Evolutionary conservation across 768 basidiomycete genomes (phyloP).

Genomic region (Rhodotorula sphaerocarpa): DNA sequence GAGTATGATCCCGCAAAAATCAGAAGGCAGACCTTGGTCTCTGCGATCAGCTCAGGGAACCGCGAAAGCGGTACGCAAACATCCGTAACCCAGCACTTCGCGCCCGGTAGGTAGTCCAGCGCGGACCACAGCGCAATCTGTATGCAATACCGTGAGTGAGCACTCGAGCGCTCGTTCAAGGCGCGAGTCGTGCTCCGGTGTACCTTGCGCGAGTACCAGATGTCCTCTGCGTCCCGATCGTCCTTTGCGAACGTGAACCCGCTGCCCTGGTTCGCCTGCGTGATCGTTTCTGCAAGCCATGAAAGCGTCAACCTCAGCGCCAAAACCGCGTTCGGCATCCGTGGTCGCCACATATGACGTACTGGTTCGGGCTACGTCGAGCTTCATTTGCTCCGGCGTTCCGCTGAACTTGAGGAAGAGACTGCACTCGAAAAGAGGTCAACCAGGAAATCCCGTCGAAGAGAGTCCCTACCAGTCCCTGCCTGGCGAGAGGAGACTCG

Average conservation of each 20-base stretch:
- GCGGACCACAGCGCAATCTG: slow-evolving; percentile 34
- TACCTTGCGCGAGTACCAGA: slow-evolving; percentile 52
- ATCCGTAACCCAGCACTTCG: slow-evolving; percentile 49
- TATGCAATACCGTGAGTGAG: background rate
- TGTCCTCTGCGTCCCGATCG: slow-evolving; percentile 76
- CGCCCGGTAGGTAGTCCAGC: slow-evolving; percentile 14
- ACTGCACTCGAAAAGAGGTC: slow-evolving; percentile 4
- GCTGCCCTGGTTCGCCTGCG: slow-evolving; percentile 61
- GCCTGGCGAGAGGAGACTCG: too few species aligned
- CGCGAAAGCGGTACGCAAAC: slow-evolving; percentile 33
- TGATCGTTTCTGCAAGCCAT: slow-evolving; percentile 46
- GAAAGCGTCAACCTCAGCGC: too few species aligned
- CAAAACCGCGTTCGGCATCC: too few species aligned
- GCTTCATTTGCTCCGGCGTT: slow-evolving; percentile 54
- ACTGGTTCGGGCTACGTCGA: slow-evolving; percentile 45
- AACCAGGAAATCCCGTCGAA: too few species aligned
- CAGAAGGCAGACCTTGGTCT: slow-evolving; percentile 48
- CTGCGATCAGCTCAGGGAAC: slow-evolving; percentile 48
- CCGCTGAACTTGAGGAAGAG: slow-evolving; percentile 94
- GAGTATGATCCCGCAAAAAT: too few species aligned
- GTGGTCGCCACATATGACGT: background rate
- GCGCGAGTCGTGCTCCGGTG: background rate
- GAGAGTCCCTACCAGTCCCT: too few species aligned
- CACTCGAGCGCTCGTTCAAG: too few species aligned
- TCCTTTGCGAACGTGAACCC: slow-evolving; percentile 67